phyloP scores from a whole-genome alignment of 495 filamentous ascomycete species.

The Delitschia confertaspora region DNA sequence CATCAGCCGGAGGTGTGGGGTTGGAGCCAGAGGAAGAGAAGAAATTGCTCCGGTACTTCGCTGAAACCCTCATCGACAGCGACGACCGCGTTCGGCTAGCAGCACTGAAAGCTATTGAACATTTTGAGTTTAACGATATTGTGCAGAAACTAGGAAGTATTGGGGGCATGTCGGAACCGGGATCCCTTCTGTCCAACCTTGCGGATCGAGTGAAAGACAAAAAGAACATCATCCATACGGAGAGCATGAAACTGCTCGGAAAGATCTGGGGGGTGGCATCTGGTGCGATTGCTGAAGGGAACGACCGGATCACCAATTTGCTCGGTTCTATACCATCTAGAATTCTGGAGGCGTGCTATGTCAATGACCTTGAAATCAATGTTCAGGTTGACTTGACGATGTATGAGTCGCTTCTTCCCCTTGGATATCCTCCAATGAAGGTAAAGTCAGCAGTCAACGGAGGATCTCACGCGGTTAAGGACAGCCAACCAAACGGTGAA shows the following conservation, averaged over 20 bases:
- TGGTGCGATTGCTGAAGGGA: constrained; percentile 75
- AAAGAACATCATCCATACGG: constrained; percentile 69
- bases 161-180: constrained; percentile 59
- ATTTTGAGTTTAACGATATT: constrained; percentile 67
- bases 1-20: constrained; percentile 78
- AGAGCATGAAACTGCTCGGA: constrained; percentile 73
- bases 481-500: constrained; percentile 40
- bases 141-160: constrained; percentile 66
- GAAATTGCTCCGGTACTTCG: constrained; percentile 59
- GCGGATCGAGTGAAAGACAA: constrained; percentile 84
- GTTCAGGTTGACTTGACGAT: constrained; percentile 75
- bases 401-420: constrained; percentile 75
- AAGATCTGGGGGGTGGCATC: constrained; percentile 86
- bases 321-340: constrained; percentile 73
- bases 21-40: constrained; percentile 68
- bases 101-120: constrained; percentile 70
- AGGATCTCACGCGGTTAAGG: constrained; percentile 42
- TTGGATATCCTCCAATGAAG: constrained; percentile 75
- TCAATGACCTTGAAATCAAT: constrained; percentile 82
- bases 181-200: constrained; percentile 66
- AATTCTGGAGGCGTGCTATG: constrained; percentile 81
- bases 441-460: constrained; percentile 46
- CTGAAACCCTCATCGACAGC: constrained; percentile 70
- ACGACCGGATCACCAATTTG: constrained; percentile 61
- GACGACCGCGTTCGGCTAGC: constrained; percentile 88